Conservation (phyloP, 768 basidiomycete species). For the Boletus reticuloceps region DNA sequence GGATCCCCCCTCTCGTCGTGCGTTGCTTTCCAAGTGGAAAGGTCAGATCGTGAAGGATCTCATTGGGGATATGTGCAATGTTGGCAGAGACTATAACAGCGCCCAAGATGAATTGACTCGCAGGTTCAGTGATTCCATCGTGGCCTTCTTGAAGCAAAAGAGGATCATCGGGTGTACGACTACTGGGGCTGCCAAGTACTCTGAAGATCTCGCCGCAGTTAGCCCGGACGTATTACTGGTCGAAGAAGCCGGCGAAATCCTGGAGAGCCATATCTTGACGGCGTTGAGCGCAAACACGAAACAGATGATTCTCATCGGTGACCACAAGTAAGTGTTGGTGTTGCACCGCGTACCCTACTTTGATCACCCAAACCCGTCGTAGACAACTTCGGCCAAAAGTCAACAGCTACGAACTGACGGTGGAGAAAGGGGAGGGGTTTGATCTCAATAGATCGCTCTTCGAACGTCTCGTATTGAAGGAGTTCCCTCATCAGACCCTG, state of each 20-base stretch:
- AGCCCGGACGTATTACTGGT: constrained; percentile 56
- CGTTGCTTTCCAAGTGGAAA: constrained; percentile 35
- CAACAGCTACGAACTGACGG: constrained; percentile 60
- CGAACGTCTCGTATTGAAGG: constrained; percentile 61
- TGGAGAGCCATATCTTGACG: constrained; percentile 66
- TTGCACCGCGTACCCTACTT: not conserved
- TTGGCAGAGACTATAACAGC: constrained; percentile 41
- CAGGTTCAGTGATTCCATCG: constrained; percentile 36
- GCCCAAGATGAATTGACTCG: constrained; percentile 35
- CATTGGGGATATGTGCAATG: constrained; percentile 33
- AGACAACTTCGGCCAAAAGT: constrained; percentile 76
- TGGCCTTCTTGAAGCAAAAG: constrained; percentile 41
- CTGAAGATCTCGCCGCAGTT: constrained; percentile 42
- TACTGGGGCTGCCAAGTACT: constrained; percentile 66
- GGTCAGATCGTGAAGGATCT: constrained; percentile 34
- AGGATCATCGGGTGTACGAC: constrained; percentile 70
- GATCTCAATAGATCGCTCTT: constrained; percentile 69
- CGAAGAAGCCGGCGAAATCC: constrained; percentile 73
- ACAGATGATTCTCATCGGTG: constrained; percentile 68
- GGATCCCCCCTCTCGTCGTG: constrained; percentile 28
- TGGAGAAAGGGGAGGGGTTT: constrained; percentile 68
- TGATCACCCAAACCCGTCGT: not conserved
- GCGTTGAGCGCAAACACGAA: constrained; percentile 47
- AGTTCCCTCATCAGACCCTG: constrained; percentile 60
- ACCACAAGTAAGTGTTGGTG: constrained; percentile 54